A percentile compares a stretch with the other conserved stretches of the same genome.
These are phyloP conservation scores for Scutellospora calospora DNA, from an alignment of 371 early-diverging fungal genomes.

Conservation along the genomic window DNA sequence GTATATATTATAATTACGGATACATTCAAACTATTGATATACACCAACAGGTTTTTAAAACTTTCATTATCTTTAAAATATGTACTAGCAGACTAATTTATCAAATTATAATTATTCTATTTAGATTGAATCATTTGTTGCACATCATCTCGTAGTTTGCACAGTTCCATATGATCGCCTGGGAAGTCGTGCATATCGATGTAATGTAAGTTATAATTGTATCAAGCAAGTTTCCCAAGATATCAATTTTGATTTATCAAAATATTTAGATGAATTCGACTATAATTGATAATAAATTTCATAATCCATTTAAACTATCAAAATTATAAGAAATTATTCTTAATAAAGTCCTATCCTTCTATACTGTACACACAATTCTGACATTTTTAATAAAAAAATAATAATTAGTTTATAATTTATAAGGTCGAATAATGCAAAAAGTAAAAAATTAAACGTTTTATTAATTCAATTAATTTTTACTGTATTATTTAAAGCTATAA, in stretches of 20 bases:
- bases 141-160: constrained; percentile 75
- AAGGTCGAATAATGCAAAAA: no score
- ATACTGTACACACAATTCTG: no score
- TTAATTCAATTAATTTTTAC: no score
- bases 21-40: constrained; percentile 81
- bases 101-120: background rate
- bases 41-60: constrained; percentile 69
- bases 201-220: constrained; percentile 84
- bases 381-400: no score
- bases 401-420: no score
- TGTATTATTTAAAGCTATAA: no score
- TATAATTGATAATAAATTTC: no score
- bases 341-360: no score
- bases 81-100: background rate
- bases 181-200: constrained; percentile 83
- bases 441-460: no score
- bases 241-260: constrained; percentile 82
- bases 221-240: constrained; percentile 70
- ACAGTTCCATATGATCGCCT: constrained; percentile 75
- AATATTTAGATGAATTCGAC: constrained; percentile 69
- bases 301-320: no score
- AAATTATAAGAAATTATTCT: no score
- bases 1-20: constrained; percentile 73
- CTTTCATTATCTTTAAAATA: background rate
- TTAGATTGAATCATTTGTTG: constrained; percentile 81